Percentiles rank a stretch among this genome's conserved stretches.
These are phyloP conservation scores for Xylaria venustula DNA, from an alignment of 495 filamentous ascomycete genomes.

Conservation along the genomic window DNA sequence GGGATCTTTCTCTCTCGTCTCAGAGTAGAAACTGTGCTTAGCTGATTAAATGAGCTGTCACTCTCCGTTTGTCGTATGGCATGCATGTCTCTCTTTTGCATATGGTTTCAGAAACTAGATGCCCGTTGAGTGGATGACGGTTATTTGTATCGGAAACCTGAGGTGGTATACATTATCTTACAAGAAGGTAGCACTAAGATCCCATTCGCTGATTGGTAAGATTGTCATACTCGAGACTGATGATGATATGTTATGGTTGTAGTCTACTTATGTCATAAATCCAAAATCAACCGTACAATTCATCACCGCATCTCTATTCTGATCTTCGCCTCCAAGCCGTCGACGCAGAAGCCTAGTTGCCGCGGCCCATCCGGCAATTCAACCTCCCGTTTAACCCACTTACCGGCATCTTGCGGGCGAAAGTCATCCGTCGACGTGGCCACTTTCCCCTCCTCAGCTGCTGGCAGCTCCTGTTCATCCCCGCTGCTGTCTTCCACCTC, in stretches of 20 bases:
- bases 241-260: not conserved
- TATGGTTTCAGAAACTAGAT: no score
- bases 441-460: conserved; percentile 23
- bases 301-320: conserved; percentile 48
- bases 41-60: no score
- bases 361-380: conserved; percentile 79
- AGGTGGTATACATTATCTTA: no score
- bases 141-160: no score
- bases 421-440: conserved; percentile 12
- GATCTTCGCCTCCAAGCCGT: conserved; percentile 64
- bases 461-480: conserved; percentile 50
- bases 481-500: conserved; percentile 55
- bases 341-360: conserved; percentile 78
- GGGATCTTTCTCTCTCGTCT: no score
- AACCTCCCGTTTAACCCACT: conserved; percentile 71
- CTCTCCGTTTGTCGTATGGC: no score
- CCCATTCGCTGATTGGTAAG: no score
- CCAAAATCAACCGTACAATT: not conserved
- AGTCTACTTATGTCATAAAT: not conserved
- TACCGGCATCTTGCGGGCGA: conserved; percentile 28
- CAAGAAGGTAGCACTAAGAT: no score
- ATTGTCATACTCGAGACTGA: no score
- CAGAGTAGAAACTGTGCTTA: no score
- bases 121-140: no score
- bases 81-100: no score